Conservation (phyloP, 495 filamentous ascomycete genomes). For the Penicillium alfredii region DNA sequence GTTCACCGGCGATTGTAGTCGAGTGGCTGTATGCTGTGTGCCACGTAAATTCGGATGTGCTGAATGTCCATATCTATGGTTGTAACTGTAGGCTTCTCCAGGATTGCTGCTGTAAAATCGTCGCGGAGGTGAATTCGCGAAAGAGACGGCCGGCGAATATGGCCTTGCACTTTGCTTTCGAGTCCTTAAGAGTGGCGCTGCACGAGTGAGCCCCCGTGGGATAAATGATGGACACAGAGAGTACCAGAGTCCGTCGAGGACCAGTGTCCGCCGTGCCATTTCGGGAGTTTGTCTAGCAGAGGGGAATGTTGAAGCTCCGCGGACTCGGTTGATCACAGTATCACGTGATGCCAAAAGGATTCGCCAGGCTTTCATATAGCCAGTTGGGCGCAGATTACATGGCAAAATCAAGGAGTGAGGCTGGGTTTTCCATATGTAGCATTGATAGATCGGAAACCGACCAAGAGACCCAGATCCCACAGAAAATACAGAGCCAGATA, state of each 20-base stretch:
- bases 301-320: conserved; percentile 4
- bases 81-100: no score
- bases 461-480: conserved; percentile 30
- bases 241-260: conserved; percentile 60
- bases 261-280: conserved; percentile 44
- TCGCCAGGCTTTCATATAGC: background rate
- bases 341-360: conserved; percentile 21
- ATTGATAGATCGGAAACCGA: conserved; percentile 21
- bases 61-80: no score
- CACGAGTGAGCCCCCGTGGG: conserved; percentile 9
- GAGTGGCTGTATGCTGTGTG: background rate
- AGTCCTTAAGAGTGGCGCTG: conserved; percentile 5
- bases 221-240: conserved; percentile 58
- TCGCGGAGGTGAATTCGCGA: conserved; percentile 10
- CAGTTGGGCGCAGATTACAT: background rate
- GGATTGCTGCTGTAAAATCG: conserved; percentile 20
- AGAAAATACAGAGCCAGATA: conserved; percentile 41
- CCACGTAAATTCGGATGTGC: no score
- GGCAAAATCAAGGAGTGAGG: conserved; percentile 3
- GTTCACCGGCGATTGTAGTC: background rate
- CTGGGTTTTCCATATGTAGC: conserved; percentile 11
- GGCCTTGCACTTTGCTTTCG: conserved; percentile 9
- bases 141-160: conserved; percentile 3
- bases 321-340: conserved; percentile 9
- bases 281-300: conserved; percentile 11